Evolutionary conservation across 2,329 filamentous ascomycete genomes (phyloP), one percentile per base, ranked within the genome.

Genomic region (Sarocladium oryzae): DNA sequence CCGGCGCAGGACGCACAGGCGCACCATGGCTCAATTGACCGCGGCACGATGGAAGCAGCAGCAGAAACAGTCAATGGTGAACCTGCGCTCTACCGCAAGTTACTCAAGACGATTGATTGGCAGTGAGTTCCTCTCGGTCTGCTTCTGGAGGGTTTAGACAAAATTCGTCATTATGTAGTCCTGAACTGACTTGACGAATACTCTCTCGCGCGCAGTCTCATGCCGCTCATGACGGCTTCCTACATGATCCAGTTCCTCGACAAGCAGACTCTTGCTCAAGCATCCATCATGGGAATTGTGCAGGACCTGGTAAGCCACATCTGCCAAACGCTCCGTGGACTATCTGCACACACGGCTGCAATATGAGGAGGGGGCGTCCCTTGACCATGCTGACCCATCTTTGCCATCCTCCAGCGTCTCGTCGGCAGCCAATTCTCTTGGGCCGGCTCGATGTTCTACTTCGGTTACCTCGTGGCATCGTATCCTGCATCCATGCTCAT

Each of bases 391-490:
- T n/a, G 11, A 37, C 28, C 28, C 28, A 18, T 7, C 8, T 8
- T 16, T 37, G 11, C 5, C 35, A 43, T 26, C 40, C 40, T 28
- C 11, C 23, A 43, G 40, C 15, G 26, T 20, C 21, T 43, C 10
- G 21, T 26, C 3, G 40, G 40, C 9, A 43, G 3, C 8, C 21
- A 43, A 23, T 43, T 43, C n/a, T 10, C 40, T n/a, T 43, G 40
- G 40, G 40, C 40, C 7, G 40, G 40, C 7, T 43, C 40, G 5
- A 43, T 43, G 60, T 75, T 76, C 52, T 76, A 75, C 59, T 74
- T 77, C 55, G 73, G 72, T 1, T 77, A 77, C 51, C 59, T 77
- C 2, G 50, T 57, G 16, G 57, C 58, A 6, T 43, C 40, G 11
- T 43, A 43, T 23, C 40, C 40, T 7, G 20, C 40, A n/a, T 43